Evolutionary conservation across 78 protist genomes (phyloP).

Genomic region (Tieghemostelium lacteum): DNA sequence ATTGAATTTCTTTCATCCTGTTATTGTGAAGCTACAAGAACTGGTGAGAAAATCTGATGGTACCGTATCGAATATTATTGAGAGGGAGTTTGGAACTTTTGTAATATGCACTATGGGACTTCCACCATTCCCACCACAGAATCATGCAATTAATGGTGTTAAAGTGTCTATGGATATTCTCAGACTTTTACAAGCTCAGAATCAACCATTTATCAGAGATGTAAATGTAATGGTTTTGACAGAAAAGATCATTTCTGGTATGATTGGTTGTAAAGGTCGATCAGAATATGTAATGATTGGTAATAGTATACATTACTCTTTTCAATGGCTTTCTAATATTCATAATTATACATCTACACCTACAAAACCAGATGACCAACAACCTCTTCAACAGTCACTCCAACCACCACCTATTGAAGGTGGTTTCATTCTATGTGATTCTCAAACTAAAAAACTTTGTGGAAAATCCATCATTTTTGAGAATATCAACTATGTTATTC

Average conservation of each 20-base stretch:
- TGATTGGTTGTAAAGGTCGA: slow-evolving; percentile 42
- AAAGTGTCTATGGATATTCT: slow-evolving; percentile 39
- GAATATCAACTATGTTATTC: not conserved
- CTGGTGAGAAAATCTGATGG: slow-evolving; percentile 22
- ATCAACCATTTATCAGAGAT: slow-evolving; percentile 21
- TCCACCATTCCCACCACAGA: slow-evolving; percentile 10
- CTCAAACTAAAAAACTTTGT: slow-evolving; percentile 26
- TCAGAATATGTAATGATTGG: slow-evolving; percentile 51
- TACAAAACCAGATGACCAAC: not conserved
- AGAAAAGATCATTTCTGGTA: slow-evolving; percentile 39
- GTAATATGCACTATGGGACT: slow-evolving; percentile 56
- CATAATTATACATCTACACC: slow-evolving; percentile 1
- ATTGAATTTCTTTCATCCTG: slow-evolving; percentile 40
- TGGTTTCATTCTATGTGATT: slow-evolving; percentile 55
- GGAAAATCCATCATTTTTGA: slow-evolving; percentile 48
- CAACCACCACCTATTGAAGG: slow-evolving; percentile 6
- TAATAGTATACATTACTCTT: slow-evolving; percentile 24
- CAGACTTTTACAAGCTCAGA: slow-evolving; percentile 17
- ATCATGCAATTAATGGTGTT: slow-evolving; percentile 11
- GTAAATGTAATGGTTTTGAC: slow-evolving; percentile 28
- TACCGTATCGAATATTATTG: slow-evolving; percentile 17
- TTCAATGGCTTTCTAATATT: slow-evolving; percentile 34
- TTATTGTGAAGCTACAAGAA: slow-evolving; percentile 27
- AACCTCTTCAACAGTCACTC: not conserved
- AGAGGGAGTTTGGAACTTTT: slow-evolving; percentile 28